These are phyloP conservation scores for Ambrosia artemisiifolia DNA, from an alignment of 129 eudicot genomes.

Conservation along the genomic window DNA sequence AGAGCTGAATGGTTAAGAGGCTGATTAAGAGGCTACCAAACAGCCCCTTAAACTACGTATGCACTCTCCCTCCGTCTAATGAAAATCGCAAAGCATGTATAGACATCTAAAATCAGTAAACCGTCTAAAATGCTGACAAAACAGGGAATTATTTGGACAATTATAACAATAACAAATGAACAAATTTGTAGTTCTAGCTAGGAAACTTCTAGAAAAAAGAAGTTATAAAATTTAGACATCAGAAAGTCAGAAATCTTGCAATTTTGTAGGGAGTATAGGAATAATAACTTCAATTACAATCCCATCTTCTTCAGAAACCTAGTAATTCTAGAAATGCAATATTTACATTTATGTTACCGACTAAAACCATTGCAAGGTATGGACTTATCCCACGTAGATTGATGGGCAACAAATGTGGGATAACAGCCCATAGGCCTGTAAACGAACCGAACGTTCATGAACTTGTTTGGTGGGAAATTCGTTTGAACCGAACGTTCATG, in stretches of 20 bases:
- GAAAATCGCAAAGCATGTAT: background rate
- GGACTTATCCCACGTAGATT: too few relatives aligned
- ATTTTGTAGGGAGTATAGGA: background rate
- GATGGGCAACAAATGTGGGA: too few relatives aligned
- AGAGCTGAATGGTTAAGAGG: too few relatives aligned
- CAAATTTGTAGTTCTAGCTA: background rate
- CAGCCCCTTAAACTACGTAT: background rate
- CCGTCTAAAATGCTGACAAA: background rate
- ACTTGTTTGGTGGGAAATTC: too few relatives aligned
- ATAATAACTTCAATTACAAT: background rate
- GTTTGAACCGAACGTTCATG: too few relatives aligned
- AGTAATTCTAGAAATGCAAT: slow-evolving; percentile 11
- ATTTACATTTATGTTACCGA: background rate
- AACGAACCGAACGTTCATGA: too few relatives aligned
- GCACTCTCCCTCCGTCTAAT: background rate
- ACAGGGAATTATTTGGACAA: background rate
- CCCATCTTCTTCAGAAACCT: background rate
- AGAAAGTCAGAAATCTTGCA: background rate
- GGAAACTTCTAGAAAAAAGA: background rate
- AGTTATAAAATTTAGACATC: background rate
- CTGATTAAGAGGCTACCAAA: too few relatives aligned
- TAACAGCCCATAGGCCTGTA: too few relatives aligned
- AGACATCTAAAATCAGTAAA: background rate
- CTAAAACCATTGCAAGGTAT: too few relatives aligned
- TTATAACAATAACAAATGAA: background rate